These are phyloP conservation scores for Crithidia expoeki DNA, from an alignment of 208 protist genomes.

Conservation along the genomic window DNA sequence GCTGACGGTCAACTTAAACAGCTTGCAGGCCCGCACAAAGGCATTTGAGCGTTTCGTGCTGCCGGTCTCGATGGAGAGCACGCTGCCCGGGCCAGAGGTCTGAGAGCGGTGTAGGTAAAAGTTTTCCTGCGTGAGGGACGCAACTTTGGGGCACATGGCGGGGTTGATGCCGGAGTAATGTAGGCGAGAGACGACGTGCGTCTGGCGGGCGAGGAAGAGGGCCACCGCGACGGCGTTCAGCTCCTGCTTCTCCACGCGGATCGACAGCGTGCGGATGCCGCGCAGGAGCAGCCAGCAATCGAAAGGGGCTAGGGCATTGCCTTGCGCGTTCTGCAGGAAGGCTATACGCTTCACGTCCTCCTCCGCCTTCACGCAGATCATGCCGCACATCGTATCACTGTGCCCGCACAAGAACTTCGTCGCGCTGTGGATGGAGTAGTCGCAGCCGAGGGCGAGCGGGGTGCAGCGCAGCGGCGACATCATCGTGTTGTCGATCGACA, in stretches of 20 bases:
- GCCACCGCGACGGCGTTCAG: conserved; percentile 90
- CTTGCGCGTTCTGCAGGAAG: conserved; percentile 94
- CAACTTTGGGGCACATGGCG: conserved; percentile 56
- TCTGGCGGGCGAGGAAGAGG: conserved; percentile 65
- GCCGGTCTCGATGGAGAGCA: conserved; percentile 83
- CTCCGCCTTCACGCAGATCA: conserved; percentile 69
- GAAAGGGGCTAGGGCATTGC: conserved; percentile 92
- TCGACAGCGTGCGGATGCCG: conserved; percentile 94
- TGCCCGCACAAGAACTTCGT: conserved; percentile 98
- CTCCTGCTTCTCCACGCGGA: conserved; percentile 93
- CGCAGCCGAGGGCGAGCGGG: conserved; percentile 94
- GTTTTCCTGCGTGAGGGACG: conserved; percentile 71
- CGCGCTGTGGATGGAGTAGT: conserved; percentile 95
- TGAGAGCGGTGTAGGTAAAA: conserved; percentile 75
- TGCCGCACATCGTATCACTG: conserved; percentile 93
- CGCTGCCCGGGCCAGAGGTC: conserved; percentile 58
- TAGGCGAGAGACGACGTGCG: conserved; percentile 76
- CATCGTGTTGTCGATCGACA: conserved; percentile 97
- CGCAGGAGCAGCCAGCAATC: conserved; percentile 95
- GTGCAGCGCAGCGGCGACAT: conserved; percentile 95
- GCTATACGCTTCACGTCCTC: conserved; percentile 68
- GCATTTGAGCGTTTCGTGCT: conserved; percentile 55
- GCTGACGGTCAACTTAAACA: conserved; percentile 94
- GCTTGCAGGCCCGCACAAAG: conserved; percentile 81
- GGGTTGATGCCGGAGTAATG: conserved; percentile 93